Base-by-base conservation (phyloP, 495 filamentous ascomycete species). In the Pseudotulostoma volvatum region DNA sequence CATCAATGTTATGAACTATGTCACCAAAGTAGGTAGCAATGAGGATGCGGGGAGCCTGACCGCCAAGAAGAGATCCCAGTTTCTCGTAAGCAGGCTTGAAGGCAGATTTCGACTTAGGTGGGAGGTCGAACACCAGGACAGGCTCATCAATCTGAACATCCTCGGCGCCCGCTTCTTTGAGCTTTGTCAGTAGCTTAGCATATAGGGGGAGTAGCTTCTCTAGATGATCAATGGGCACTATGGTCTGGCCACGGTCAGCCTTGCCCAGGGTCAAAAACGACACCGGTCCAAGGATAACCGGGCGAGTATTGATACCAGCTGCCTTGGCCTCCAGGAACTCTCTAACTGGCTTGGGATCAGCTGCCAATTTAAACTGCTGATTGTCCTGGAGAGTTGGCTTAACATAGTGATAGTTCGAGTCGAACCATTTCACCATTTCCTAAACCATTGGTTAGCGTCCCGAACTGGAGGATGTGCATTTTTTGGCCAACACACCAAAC, bases 391-490 rank as follows among this genome's bases (percentile, higher is more conserved):
- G 73, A 42, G 90, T 94, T 42, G 90, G 90, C 76, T 95, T 95
- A 64, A 96, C 90, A 68, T 96, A 96, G 74, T 97, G 90, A 76
- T 97, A 97, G 79, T 97, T 97, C 48, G 84, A 93, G 73, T 97
- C 90, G 60, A 97, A 97, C 90, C 92, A 97, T 70, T 97, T 97
- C 39, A 97, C 90, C 90, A 97, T 97, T 72, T 97, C 90, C 70
- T 76, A 31, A 40, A 37, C 17, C 14, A 9, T 16, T 9, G 28
- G 37, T 48, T 45, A 46, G 45, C 31, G 33, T n/a, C n/a, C n/a
- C 38, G 18, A 30, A 28, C 39, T 31, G 20, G 7, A 36, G 18
- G 13, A 38, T 18, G 34, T 13, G 9, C 44, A 34, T 31, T 33
- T 33, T 9, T 31, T 34, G 41, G 32, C 33, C 9, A 33, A 55